Conservation (phyloP, 2,329 filamentous ascomycete species). For the Verticillium nonalfalfae region DNA sequence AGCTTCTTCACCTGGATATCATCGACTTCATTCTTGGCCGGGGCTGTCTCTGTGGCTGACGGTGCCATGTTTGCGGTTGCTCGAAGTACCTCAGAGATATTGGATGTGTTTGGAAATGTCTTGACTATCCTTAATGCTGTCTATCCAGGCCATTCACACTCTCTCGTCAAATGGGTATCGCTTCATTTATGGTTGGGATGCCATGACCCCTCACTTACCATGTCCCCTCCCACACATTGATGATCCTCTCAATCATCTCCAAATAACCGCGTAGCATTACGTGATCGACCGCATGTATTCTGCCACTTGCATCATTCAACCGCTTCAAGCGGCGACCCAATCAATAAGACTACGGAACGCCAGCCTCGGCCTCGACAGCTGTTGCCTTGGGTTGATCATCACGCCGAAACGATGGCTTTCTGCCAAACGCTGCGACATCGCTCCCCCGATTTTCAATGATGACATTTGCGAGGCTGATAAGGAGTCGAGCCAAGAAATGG, state of each 20-base stretch:
- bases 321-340: neutral
- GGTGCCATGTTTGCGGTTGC: slow-evolving; percentile 5
- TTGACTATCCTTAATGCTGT: neutral
- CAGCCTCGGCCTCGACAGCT: neutral
- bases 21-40: slow-evolving; percentile 1
- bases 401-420: neutral
- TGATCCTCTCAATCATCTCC: neutral
- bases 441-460: slow-evolving; percentile 5
- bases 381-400: neutral
- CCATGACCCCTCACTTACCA: neutral
- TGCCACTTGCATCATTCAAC: neutral
- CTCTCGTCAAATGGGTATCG: neutral
- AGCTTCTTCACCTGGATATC: neutral
- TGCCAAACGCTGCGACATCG: slow-evolving; percentile 1
- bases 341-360: neutral
- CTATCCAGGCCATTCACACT: neutral
- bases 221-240: neutral
- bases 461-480: slow-evolving; percentile 2
- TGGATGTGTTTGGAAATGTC: neutral
- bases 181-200: slow-evolving; percentile 3
- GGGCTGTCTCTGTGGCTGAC: slow-evolving; percentile 6
- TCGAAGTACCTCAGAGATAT: neutral
- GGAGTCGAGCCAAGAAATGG: neutral
- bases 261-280: slow-evolving; percentile 3
- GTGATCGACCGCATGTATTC: slow-evolving; percentile 4